Evolutionary conservation across 2,329 filamentous ascomycete genomes (phyloP).

Genomic region (Fusarium albosuccineum): DNA sequence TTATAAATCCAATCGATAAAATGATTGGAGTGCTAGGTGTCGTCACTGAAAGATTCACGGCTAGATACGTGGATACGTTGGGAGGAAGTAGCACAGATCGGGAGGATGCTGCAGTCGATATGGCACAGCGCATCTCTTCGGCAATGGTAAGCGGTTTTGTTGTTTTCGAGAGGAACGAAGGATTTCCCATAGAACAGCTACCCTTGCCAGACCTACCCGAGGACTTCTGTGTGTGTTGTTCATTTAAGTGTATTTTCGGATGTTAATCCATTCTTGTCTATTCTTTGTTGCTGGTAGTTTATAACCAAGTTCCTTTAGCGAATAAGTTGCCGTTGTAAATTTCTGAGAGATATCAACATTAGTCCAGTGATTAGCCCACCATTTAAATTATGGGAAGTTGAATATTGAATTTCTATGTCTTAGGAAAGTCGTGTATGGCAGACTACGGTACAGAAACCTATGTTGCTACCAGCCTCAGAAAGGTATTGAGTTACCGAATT

Average conservation of each 20-base stretch:
- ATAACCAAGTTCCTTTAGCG: neutral
- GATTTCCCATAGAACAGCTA: too few relatives aligned
- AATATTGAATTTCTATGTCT: too few relatives aligned
- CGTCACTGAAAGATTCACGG: neutral
- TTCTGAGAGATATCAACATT: neutral
- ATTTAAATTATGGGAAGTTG: neutral
- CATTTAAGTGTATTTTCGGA: neutral
- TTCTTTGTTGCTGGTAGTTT: neutral
- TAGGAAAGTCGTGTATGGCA: too few relatives aligned
- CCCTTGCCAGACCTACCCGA: neutral
- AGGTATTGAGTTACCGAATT: too few relatives aligned
- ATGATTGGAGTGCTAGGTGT: neutral
- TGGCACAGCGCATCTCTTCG: neutral
- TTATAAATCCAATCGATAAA: rapidly evolving
- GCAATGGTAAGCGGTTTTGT: neutral
- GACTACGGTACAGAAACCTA: too few relatives aligned
- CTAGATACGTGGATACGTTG: neutral
- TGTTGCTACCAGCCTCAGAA: too few relatives aligned
- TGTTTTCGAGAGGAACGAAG: neutral
- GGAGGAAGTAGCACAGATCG: neutral
- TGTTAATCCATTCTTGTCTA: neutral
- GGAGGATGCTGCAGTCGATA: neutral
- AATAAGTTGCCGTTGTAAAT: neutral
- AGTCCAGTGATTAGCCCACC: neutral
- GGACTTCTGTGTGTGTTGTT: neutral